Evolutionary conservation across 2,329 filamentous ascomycete genomes (phyloP), one percentile per base, ranked within the genome.

Genomic region (Ophiocordyceps camponoti-floridani): DNA sequence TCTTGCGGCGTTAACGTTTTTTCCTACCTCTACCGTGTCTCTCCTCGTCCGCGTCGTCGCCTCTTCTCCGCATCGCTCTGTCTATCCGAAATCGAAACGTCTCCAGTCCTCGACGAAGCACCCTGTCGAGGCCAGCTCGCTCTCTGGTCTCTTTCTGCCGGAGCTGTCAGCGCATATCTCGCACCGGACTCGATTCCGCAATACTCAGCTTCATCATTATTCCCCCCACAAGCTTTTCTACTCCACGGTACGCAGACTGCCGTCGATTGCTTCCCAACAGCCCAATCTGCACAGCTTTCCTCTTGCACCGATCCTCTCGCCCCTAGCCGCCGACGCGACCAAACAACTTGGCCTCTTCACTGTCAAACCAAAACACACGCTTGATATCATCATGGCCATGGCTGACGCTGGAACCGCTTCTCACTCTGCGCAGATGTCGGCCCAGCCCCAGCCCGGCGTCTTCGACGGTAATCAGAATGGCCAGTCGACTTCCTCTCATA

Each of bases 381-480:
- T 27, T 38, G 35, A n/a, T 16, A 27, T 38, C 14, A 40, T 14
- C 45, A 47, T 55, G 64, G 66, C 64, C 60, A 94, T 94, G 87
- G 79, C 85, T 66, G 85, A 94, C 59, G 75, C 74, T 66, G 72
- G 75, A 59, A 67, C 78, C 61, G 67, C 78, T 53, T 63, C 79
- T 50, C 67, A 72, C 54, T 64, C 75, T 53, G 68, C 75, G 49
- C 76, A 82, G 63, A 76, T 87, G 53, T 79, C 83, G 44, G 75
- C 81, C 46, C 77, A 83, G 61, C 66, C 74, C 49, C 75, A 80
- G 54, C 70, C 77, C 53, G 81, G 78, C 57, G 79, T 80, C 58
- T 88, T 83, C 64, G 84, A 88, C 58, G 75, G 73, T 56, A 69
- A 72, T 52, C 82, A 85, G 65, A 78, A 77, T 58, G 73, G 74